These are phyloP conservation scores for Mesembryanthemum crystallinum DNA, from an alignment of 148 eudicot genomes.

Conservation along the genomic window DNA sequence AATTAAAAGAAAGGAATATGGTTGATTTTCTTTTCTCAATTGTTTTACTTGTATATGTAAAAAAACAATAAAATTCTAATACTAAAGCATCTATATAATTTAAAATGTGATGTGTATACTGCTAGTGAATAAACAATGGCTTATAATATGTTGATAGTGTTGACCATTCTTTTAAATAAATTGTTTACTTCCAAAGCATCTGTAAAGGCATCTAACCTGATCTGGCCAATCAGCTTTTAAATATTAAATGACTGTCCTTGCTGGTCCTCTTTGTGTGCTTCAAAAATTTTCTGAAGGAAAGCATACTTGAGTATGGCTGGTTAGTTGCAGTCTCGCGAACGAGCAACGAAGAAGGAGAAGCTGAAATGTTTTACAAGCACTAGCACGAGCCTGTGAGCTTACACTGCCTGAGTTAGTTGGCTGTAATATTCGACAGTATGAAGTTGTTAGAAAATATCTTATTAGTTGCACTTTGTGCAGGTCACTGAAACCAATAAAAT, in stretches of 20 bases:
- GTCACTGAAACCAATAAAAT: no score
- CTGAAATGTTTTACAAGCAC: no score
- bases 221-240: slow-evolving; percentile 8
- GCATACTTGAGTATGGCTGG: neutral
- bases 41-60: neutral
- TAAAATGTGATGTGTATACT: neutral
- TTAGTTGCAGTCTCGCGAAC: neutral
- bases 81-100: neutral
- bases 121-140: slow-evolving; percentile 17
- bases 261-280: neutral
- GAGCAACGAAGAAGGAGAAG: slow-evolving; percentile 1
- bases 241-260: neutral
- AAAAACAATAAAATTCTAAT: neutral
- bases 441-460: no score
- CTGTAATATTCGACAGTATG: no score
- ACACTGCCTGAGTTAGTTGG: no score
- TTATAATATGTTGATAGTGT: neutral
- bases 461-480: no score
- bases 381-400: no score
- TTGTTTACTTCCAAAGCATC: slow-evolving; percentile 11
- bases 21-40: neutral
- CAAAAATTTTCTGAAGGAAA: neutral
- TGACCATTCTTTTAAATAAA: neutral
- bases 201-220: slow-evolving; percentile 16
- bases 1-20: neutral